Base-by-base conservation (phyloP, 352 stramenopile species). In the Globisporangium spiculum region DNA sequence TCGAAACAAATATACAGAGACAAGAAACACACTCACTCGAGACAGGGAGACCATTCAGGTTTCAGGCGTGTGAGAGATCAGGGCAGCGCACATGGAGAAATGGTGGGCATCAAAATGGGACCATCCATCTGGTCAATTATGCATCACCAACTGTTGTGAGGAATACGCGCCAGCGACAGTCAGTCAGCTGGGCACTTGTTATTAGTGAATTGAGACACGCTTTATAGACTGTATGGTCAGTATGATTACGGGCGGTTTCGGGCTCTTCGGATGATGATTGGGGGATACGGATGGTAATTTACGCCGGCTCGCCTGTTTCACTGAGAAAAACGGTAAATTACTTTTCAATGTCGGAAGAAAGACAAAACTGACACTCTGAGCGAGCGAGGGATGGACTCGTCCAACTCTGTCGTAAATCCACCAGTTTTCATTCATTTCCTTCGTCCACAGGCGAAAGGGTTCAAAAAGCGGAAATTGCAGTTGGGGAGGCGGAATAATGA, bases 311-410 rank as follows among this genome's bases (percentile, higher is more conserved):
- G 44, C n/a, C 18, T 50, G 44, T 10, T 30, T 27, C 30, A 4
- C 50, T 56, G 50, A 56, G 50, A 56, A 56, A 56, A 56, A 27
- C 14, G 16, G 38, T 61, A 46, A 48, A 61, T 61, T 44, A 61
- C 55, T 27, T 46, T 0, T 32, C 32, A 2, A 48, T 30, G 56
- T 48, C 32, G 56, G 32, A 48, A 61, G 56, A 50, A 61, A 32
- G 6, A 41, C 54, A 36, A 32, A 32, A 32, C 22, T 30, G 18
- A 10, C 16, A 7, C 18, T 20, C 16, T 20, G 18, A 22, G 1
- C 5, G 3, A 9, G 4, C 3, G 36, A 3, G 18, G 44, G 44
- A 52, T 50, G 44, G 1, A 20, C 44, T 50, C 44, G 18, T 52
- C 44, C 44, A 52, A 3, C 8, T 9, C 18, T 50, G 16, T 1